These are phyloP conservation scores for Vanderwaltozyma yarrowii DNA, from an alignment of 805 yeast genomes.

Conservation along the genomic window DNA sequence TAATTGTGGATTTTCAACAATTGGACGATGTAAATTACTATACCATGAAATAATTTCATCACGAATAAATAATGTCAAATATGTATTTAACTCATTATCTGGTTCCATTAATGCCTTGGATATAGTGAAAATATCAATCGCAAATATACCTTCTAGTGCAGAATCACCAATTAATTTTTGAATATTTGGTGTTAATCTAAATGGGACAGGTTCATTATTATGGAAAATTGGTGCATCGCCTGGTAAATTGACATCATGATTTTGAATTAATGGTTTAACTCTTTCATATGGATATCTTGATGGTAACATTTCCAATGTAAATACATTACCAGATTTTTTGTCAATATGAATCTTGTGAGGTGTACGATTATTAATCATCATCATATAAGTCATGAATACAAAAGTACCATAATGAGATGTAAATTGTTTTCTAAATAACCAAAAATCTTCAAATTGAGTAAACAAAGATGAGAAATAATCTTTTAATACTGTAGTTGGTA, in stretches of 20 bases:
- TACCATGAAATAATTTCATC: conserved; percentile 96
- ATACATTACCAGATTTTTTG: conserved; percentile 73
- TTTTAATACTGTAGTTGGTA: conserved; percentile 74
- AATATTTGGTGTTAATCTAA: conserved; percentile 90
- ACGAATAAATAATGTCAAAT: conserved; percentile 85
- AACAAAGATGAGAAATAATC: conserved; percentile 65
- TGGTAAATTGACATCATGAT: conserved; percentile 29
- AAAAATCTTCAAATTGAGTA: conserved; percentile 81
- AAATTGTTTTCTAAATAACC: conserved; percentile 94
- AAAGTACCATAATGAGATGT: conserved; percentile 91
- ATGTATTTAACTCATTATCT: conserved; percentile 84
- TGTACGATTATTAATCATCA: conserved; percentile 85
- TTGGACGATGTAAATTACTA: conserved; percentile 72
- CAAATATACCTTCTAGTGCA: conserved; percentile 83
- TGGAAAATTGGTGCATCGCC: conserved; percentile 68
- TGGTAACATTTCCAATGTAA: conserved; percentile 95
- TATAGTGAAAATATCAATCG: conserved; percentile 74
- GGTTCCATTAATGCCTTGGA: conserved; percentile 87
- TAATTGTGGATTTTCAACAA: conserved; percentile 74
- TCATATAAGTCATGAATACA: conserved; percentile 84
- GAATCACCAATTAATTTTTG: conserved; percentile 90
- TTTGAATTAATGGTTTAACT: conserved; percentile 30
- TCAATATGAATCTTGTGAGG: conserved; percentile 89
- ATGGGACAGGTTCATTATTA: conserved; percentile 89
- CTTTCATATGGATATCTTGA: conserved; percentile 52